A percentile compares a stretch with the other conserved stretches of the same genome.
phyloP scores from a whole-genome alignment of 2,329 filamentous ascomycete genomes.

The Ramularia collo-cygni region DNA sequence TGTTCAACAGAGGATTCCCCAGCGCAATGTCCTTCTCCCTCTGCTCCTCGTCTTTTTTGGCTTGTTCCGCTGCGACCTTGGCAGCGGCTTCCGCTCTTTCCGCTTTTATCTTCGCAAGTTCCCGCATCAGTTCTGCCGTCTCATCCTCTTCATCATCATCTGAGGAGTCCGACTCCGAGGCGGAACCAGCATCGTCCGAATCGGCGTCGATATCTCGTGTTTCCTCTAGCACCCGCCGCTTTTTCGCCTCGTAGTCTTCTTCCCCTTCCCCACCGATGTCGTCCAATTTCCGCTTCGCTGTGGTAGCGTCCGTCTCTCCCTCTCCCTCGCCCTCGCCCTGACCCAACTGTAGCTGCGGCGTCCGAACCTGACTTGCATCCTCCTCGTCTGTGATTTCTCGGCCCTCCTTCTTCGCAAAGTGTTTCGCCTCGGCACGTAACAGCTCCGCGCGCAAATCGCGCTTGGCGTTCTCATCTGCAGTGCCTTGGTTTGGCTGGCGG shows the following conservation, averaged over 20 bases:
- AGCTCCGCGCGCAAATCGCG: constrained; percentile 88
- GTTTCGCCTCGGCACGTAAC: constrained; percentile 76
- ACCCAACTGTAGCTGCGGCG: constrained; percentile 43
- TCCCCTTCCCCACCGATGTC: constrained; percentile 44
- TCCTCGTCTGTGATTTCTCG: constrained; percentile 38
- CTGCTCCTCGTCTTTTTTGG: constrained; percentile 73
- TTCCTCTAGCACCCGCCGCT: constrained; percentile 79
- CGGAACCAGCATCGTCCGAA: constrained; percentile 45
- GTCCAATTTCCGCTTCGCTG: constrained; percentile 59
- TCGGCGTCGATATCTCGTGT: constrained; percentile 82
- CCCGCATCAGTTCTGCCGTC: constrained; percentile 80
- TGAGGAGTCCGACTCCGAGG: constrained; percentile 38
- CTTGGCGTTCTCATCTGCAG: constrained; percentile 60
- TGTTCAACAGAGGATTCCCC: constrained; percentile 85
- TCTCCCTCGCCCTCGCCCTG: constrained; percentile 33
- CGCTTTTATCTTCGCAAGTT: constrained; percentile 87
- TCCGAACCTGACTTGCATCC: constrained; percentile 15
- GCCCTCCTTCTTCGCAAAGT: constrained; percentile 79
- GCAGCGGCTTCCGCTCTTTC: constrained; percentile 77
- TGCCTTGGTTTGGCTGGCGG: constrained; percentile 83
- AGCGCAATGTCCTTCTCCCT: constrained; percentile 82
- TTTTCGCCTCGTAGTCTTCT: constrained; percentile 68
- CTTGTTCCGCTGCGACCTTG: constrained; percentile 71
- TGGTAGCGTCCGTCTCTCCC: not conserved
- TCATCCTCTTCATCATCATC: constrained; percentile 72